Conservation (phyloP, 1,284 basidiomycete species). For the Irpex sp. region DNA sequence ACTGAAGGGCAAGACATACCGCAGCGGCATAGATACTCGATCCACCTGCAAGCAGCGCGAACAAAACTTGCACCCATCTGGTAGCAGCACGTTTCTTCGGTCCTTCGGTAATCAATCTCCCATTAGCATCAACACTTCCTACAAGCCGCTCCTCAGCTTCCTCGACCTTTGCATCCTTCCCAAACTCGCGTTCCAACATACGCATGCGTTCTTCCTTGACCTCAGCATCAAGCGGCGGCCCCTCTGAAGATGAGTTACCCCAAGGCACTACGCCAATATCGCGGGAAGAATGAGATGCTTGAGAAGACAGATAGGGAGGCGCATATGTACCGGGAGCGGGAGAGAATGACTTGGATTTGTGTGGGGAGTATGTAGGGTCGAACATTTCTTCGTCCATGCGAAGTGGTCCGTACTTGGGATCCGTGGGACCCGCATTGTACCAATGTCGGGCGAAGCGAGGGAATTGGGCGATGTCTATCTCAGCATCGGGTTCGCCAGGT, state of each 20-base stretch:
- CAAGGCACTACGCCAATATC: conserved; percentile 21
- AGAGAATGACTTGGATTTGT: conserved; percentile 16
- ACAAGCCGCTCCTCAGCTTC: conserved; percentile 40
- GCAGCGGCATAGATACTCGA: conserved; percentile 59
- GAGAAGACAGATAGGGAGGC: conserved; percentile 15
- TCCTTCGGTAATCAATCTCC: conserved; percentile 53
- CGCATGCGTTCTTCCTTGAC: conserved; percentile 62
- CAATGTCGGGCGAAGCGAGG: conserved; percentile 56
- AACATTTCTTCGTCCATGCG: conserved; percentile 20
- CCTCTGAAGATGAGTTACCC: conserved; percentile 17
- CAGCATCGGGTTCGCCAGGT: conserved; percentile 24
- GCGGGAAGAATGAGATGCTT: conserved; percentile 20
- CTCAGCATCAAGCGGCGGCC: conserved; percentile 35
- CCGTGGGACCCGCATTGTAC: conserved; percentile 33
- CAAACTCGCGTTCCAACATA: conserved; percentile 64
- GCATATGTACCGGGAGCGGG: conserved; percentile 25
- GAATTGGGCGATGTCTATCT: conserved; percentile 56
- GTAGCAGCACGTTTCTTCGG: conserved; percentile 51
- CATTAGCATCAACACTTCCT: conserved; percentile 52
- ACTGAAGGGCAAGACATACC: conserved; percentile 33
- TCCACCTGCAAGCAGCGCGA: conserved; percentile 45
- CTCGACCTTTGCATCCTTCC: conserved; percentile 26
- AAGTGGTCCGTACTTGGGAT: conserved; percentile 8
- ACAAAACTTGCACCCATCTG: conserved; percentile 43
- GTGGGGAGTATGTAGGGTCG: conserved; percentile 23